phyloP scores from a whole-genome alignment of 768 basidiomycete species.

The Lyophyllum semitale region DNA sequence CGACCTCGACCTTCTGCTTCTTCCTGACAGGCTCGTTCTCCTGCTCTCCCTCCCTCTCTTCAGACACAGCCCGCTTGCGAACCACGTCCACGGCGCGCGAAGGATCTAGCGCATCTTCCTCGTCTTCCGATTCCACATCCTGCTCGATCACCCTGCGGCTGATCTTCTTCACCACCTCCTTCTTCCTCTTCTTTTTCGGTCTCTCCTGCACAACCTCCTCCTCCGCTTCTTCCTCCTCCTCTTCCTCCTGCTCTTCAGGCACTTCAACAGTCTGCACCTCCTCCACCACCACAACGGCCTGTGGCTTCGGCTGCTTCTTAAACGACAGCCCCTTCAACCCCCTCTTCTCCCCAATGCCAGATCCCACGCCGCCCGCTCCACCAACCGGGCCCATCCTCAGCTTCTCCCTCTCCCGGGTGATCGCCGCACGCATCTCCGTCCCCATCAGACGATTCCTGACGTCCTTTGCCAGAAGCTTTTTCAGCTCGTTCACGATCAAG shows the following conservation, averaged over 20 bases:
- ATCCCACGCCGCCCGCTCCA: conserved; percentile 13
- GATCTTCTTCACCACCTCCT: conserved; percentile 39
- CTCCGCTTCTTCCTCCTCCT: conserved; percentile 37
- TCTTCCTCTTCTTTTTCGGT: conserved; percentile 62
- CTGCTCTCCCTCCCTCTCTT: conserved; percentile 35
- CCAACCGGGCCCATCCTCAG: conserved; percentile 24
- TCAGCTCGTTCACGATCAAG: conserved; percentile 60
- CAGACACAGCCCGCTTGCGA: conserved; percentile 49
- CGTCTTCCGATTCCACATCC: conserved; percentile 66
- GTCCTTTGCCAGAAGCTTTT: conserved; percentile 60
- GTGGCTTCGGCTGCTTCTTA: conserved; percentile 46
- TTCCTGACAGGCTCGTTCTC: conserved; percentile 46
- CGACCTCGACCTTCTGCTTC: conserved; percentile 34
- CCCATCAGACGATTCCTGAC: conserved; percentile 62
- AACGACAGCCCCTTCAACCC: conserved; percentile 49
- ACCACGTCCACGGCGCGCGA: conserved; percentile 29
- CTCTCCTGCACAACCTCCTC: conserved; percentile 39
- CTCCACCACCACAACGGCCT: conserved; percentile 44
- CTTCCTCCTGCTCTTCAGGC: conserved; percentile 30
- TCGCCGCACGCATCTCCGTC: conserved; percentile 51
- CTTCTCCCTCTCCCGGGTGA: conserved; percentile 52
- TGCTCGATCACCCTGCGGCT: conserved; percentile 37
- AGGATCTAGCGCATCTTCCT: conserved; percentile 44
- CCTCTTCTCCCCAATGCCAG: conserved; percentile 34
- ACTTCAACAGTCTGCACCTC: conserved; percentile 42